Evolutionary conservation across 352 stramenopile species (phyloP), one percentile per base, ranked within the genome.

Genomic region (Phytophthora pseudosyringae): DNA sequence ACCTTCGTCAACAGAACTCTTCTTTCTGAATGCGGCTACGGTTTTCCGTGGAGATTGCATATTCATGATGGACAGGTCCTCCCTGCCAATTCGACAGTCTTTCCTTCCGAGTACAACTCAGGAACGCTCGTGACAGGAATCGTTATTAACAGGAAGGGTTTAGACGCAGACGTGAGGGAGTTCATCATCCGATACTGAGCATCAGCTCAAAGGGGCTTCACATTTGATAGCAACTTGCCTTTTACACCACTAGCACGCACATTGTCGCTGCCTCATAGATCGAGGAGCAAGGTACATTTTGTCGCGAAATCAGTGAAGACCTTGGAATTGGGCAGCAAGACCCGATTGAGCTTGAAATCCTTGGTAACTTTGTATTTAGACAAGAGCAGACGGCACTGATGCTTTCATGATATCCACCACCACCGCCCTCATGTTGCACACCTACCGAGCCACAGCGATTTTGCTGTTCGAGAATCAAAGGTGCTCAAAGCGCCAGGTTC

Each of bases 41-140:
- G 47, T 55, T 55, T 16, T 10, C 38, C 32, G 32, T 25, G 47
- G 18, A 18, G 47, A 55, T 12, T 44, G n/a, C 6, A 18, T 55
- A 13, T 21, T 41, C 31, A 33, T 44, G 29, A 31, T n/a, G 35
- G 35, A 40, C 31, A 35, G 11, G 31, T 35, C 31, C 11, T 7
- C 11, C 3, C 11, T 35, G 31, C 31, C 31, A 35, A 35, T 35
- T 35, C 31, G 10, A 21, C 21, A 21, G 21, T 21, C 21, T 21
- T 21, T 21, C 21, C 21, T 21, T 21, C 21, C 21, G 21, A 21
- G 21, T 2, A 21, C 21, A 21, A 21, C 21, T 21, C 21, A 21
- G 21, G 21, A 21, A 21, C 21, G 21, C 21, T 21, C 21, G 21
- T 21, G 21, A 21, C 21, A 21, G 21, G 21, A 21, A 21, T 2